Base-by-base conservation (phyloP, 1,284 basidiomycete species). In the Marasmius oreades region DNA sequence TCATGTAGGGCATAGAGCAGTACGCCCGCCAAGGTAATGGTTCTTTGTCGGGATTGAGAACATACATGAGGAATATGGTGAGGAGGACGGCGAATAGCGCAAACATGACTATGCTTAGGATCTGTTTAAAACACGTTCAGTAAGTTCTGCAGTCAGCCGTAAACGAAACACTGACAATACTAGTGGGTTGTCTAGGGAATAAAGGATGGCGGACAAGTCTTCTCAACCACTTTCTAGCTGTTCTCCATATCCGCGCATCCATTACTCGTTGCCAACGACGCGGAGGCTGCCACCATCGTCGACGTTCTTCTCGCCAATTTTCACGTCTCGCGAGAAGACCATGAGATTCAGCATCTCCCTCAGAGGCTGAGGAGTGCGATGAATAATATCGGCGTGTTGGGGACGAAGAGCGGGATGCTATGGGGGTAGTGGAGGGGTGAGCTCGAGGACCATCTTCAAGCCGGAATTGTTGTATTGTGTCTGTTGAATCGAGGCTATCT, bases 31-130 rank as follows among this genome's bases (percentile, higher is more conserved):
- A 99, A 44, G 95, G 95, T 28, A 96, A 74, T 14, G 93, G 89
- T 56, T 91, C 89, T 71, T 98, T 98, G 79, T 99, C 96, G 46
- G 95, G 93, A 69, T 98, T 95, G 67, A 98, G 84, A 61, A 95
- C 83, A 71, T 96, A 90, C 68, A 94, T 95, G 70, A 98, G 81
- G 55, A 92, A 77, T 57, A 93, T 82, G 56, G 92, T 89, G 62
- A 91, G 78, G 62, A 85, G 86, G 60, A 92, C 82, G 57, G 85
- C 84, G 65, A 95, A 85, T 56, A 88, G 76, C 55, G 85, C 82
- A 64, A 91, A 78, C 54, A 90, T 72, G 59, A 90, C 81, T 61
- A 91, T 77, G 20, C 88, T 81, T 54, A 91, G 77, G 62, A 91
- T 78, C 90, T 92, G 61, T 20, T 63, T n/a, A 60, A 56, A 60